Conservation (phyloP, 2,329 filamentous ascomycete species). For the Alternaria solani region DNA sequence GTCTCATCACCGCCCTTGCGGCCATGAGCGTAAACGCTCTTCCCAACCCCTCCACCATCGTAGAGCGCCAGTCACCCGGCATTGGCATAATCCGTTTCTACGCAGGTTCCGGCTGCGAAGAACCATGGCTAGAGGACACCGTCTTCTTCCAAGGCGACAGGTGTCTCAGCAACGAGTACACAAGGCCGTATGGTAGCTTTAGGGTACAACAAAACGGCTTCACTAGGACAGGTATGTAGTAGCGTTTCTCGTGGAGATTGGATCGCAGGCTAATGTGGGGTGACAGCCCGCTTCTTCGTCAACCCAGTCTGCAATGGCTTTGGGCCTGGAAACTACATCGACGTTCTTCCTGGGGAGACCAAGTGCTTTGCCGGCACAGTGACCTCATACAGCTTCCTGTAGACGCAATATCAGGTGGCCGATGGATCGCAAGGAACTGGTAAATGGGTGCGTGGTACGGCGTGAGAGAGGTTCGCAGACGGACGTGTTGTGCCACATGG, state of each 20-base stretch:
- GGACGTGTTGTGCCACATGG: background rate
- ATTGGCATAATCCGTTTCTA: constrained; percentile 12
- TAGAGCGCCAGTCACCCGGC: background rate
- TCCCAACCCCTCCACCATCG: background rate
- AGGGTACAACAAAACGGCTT: background rate
- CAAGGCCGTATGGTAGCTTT: constrained; percentile 4
- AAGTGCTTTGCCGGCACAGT: background rate
- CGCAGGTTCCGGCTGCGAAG: constrained; percentile 7
- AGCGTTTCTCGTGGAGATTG: background rate
- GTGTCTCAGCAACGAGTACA: constrained; percentile 2
- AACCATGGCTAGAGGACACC: constrained; percentile 12
- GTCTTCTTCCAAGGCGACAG: constrained; percentile 8
- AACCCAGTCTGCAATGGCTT: constrained; percentile 4
- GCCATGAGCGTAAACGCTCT: constrained; percentile 4
- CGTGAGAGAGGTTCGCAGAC: background rate
- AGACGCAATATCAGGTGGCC: background rate
- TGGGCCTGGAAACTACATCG: background rate
- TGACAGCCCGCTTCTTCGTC: constrained; percentile 5
- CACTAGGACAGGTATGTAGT: constrained; percentile 3
- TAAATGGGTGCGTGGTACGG: background rate
- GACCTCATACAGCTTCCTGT: constrained; percentile 1
- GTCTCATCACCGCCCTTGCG: background rate
- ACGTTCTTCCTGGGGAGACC: constrained; percentile 1
- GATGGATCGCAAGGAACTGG: background rate
- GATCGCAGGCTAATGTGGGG: background rate